These are phyloP conservation scores for Macrolepiota fuliginosa DNA, from an alignment of 768 basidiomycete genomes.

Conservation along the genomic window DNA sequence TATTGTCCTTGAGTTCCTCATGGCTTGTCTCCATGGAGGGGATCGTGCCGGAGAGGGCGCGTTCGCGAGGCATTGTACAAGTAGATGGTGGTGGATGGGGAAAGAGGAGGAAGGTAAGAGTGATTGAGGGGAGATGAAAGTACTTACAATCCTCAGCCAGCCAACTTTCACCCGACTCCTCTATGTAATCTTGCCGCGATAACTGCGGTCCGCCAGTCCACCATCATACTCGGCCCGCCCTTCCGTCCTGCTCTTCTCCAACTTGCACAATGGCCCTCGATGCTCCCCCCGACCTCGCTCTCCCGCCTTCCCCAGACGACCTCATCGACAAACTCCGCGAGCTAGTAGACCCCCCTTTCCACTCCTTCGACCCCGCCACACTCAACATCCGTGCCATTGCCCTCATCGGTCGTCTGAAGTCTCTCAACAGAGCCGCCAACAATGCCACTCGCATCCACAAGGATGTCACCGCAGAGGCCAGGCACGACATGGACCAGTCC, in stretches of 20 bases:
- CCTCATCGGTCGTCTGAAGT: conserved; percentile 77
- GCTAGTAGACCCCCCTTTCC: conserved; percentile 48
- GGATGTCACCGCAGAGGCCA: conserved; percentile 73
- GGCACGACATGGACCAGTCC: conserved; percentile 89
- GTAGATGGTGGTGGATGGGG: conserved; percentile 14
- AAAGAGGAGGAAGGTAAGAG: conserved; percentile 14
- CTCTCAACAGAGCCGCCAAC: conserved; percentile 74
- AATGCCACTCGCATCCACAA: conserved; percentile 62
- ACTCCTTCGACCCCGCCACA: conserved; percentile 44
- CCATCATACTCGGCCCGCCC: conserved; percentile 18
- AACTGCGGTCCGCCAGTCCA: neutral
- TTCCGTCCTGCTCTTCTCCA: neutral
- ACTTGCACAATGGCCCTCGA: conserved; percentile 1
- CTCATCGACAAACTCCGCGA: conserved; percentile 63
- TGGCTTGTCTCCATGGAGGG: conserved; percentile 83
- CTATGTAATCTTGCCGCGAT: conserved; percentile 17
- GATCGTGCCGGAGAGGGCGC: conserved; percentile 75
- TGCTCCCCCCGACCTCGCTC: conserved; percentile 10
- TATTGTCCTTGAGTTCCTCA: conserved; percentile 81
- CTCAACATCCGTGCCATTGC: conserved; percentile 69
- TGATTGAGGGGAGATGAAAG: conserved; percentile 14
- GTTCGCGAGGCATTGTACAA: conserved; percentile 43
- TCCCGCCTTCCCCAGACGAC: conserved; percentile 38
- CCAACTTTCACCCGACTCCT: conserved; percentile 20
- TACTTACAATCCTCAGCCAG: neutral